Base-by-base conservation (phyloP, 306 rosid genomes). In the Notholithocarpus densiflorus region DNA sequence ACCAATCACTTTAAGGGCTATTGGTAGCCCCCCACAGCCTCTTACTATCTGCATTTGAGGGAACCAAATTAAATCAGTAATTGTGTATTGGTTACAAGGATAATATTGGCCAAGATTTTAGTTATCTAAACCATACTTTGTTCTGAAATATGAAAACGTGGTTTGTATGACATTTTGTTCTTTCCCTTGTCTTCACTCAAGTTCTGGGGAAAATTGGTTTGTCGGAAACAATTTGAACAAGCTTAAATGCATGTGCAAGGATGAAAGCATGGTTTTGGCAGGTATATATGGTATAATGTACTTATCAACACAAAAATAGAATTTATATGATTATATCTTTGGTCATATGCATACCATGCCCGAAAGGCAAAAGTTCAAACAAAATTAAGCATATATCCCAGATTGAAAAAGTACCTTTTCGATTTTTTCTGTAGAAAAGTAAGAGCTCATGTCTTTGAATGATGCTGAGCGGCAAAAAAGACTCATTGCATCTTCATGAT, bases 1-100 rank as follows among this genome's bases (percentile, higher is more conserved):
- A n/a, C 80, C 87, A 9, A 71, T 70, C 55, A 78, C 69, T 24
- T 66, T 71, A 52, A 85, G 77, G 1, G 83, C 88, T 6, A 85
- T 75, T 5, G 88, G 82, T 24, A 60, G 71, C 24, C 76, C 81
- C 48, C 78, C 82, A 18, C 76, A 78, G 73, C 56, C 81, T 54
- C 64, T 43, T 55, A 85, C 75, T 70, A 78, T 69, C 88, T 85
- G 85, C 66, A 78, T 55, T 71, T 48, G 24, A 65, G 19, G 45
- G 18, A 64, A 24, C 37, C 37, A 13, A 27, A 29, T 9, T 2
- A 64, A 23, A 23, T 29, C 70, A 64, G 70, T 64, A 8, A 64
- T 12, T 64, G 9, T 11, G 4, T 0, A 23, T 15, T 23, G 15
- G 69, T 13, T 62, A 26, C 27, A 21, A 21, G 13, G 27, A 15